Base-by-base conservation (phyloP, 2,329 filamentous ascomycete genomes). In the Teratosphaeria zuluensis region DNA sequence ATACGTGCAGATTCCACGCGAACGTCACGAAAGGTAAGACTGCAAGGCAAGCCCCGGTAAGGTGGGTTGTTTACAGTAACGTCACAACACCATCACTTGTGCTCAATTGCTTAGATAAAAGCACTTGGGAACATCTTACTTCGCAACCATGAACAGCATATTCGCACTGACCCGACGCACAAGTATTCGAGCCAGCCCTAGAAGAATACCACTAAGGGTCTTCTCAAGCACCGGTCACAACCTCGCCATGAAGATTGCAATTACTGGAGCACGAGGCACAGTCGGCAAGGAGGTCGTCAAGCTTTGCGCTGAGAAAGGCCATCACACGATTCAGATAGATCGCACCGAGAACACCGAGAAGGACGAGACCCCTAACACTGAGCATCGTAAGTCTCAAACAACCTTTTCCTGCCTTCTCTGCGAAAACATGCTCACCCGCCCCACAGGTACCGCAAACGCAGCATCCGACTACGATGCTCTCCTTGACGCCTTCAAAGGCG, bases 201-300 rank as follows among this genome's bases (percentile, higher is more conserved):
- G 12, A 14, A 16, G 8, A 42, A 4, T 14, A 12, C 35, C 11
- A 4, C 35, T 4, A 4, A 12, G 35, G 11, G 2, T 16, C n/a
- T 42, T 42, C 11, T 42, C 14, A 4, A 42, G 11, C 35, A 35
- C 33, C 7, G 9, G 12, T 5, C 35, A 42, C 35, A 14, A 42
- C 35, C 4, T 16, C 9, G 35, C 35, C 35, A 42, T 42, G 35
- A 42, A 42, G 35, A 75, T 69, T 69, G 76, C 75, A 60, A 77
- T 68, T 68, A 77, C 70, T 56, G 69, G 70, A 60, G 73, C 59
- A 65, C 72, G 69, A 68, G 68, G 73, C 64, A 69, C 64, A 28
- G 70, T 72, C 55, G 69, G 69, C 53, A 60, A 63, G 42, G 65
- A 64, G 24, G 61, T 69, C 21, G 70, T 73, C 53, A 68, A 71